These are phyloP conservation scores for Rhizopus microsporus DNA, from an alignment of 371 early-diverging fungal species.

Conservation along the genomic window DNA sequence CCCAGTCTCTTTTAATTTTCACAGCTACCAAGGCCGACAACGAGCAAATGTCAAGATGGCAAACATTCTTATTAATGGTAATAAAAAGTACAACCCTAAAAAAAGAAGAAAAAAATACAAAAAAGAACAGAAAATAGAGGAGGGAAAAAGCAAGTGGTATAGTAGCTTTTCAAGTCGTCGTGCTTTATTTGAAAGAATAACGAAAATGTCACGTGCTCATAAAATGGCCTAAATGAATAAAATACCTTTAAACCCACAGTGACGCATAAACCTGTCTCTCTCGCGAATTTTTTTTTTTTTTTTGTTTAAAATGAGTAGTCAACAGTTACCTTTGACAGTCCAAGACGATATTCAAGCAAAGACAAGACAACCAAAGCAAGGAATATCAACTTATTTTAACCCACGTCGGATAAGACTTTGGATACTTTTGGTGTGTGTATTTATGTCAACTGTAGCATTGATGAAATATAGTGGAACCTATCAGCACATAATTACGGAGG, in stretches of 20 bases:
- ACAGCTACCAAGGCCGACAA: too few species aligned
- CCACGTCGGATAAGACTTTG: constrained; percentile 21
- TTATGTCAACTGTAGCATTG: constrained; percentile 11
- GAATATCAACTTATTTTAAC: constrained; percentile 1
- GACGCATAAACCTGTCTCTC: background rate
- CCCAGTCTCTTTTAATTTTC: too few species aligned
- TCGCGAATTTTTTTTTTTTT: constrained; percentile 5
- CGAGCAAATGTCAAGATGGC: too few species aligned
- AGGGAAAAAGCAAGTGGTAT: too few species aligned
- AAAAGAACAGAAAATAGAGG: too few species aligned
- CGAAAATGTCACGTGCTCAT: too few species aligned
- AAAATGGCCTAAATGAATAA: background rate
- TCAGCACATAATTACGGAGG: background rate
- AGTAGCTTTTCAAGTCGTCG: too few species aligned
- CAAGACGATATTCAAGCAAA: constrained; percentile 30
- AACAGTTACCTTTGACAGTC: constrained; percentile 21
- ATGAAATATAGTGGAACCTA: constrained; percentile 6
- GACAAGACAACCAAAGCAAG: constrained; percentile 17
- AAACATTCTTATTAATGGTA: too few species aligned
- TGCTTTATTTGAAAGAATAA: too few species aligned
- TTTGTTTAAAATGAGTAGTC: constrained; percentile 7
- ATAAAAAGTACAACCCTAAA: too few species aligned
- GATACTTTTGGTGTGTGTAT: constrained; percentile 9
- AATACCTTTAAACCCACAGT: background rate
- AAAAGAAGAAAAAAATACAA: too few species aligned